A percentile compares a stretch with the other conserved stretches of the same genome.
phyloP scores from a whole-genome alignment of 176 grass and related monocot genomes.

The Cymbopogon citratus region DNA sequence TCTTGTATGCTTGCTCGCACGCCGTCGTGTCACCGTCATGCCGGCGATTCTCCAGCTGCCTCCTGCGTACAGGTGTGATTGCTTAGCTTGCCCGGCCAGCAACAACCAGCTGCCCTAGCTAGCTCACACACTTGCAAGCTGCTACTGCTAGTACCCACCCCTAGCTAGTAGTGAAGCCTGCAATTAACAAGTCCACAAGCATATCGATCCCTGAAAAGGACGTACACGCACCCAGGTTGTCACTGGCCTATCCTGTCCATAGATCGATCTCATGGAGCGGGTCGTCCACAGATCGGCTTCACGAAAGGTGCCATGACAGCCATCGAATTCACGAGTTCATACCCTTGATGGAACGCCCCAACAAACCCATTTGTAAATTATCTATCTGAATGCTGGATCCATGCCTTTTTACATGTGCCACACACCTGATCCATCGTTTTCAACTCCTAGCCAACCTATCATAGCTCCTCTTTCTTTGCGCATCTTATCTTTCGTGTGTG shows the following conservation, averaged over 20 bases:
- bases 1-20: background rate
- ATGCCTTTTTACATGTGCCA: no score
- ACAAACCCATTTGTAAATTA: background rate
- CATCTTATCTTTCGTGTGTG: no score
- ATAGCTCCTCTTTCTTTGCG: no score
- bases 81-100: background rate
- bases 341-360: conserved; percentile 22
- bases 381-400: background rate
- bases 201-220: conserved; percentile 19
- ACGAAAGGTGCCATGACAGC: conserved; percentile 1
- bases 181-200: background rate
- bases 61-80: background rate
- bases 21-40: conserved; percentile 28
- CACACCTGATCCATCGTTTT: no score
- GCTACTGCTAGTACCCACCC: no score
- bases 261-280: background rate
- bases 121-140: background rate
- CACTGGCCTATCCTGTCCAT: conserved; percentile 15
- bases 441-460: no score
- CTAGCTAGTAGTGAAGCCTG: background rate
- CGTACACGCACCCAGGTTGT: conserved; percentile 20
- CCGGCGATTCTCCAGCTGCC: conserved; percentile 30
- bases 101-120: background rate
- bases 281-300: background rate
- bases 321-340: conserved; percentile 19